Conservation (phyloP, 768 basidiomycete species). For the Tubosaeta brunneosetosa region DNA sequence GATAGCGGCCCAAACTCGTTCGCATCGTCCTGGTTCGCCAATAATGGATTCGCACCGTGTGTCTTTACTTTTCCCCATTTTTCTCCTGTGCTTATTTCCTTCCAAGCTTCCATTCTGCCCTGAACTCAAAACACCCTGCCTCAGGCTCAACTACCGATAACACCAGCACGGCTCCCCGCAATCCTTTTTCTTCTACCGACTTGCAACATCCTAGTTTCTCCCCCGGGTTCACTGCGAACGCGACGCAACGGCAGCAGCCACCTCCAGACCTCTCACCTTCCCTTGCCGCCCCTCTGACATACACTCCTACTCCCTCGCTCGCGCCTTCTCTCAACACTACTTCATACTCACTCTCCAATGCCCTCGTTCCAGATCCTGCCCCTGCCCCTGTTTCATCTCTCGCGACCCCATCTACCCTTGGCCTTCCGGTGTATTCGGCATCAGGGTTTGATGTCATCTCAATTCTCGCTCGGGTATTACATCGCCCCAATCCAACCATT, state of each 20-base stretch:
- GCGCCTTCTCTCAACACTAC: conserved; percentile 3
- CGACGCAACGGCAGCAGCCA: conserved; percentile 5
- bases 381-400: conserved; percentile 4
- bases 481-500: conserved; percentile 68
- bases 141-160: not conserved
- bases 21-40: conserved; percentile 47
- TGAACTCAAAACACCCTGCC: conserved; percentile 14
- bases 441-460: conserved; percentile 90
- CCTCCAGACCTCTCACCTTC: conserved; percentile 5
- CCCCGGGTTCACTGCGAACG: not conserved
- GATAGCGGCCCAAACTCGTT: conserved; percentile 20
- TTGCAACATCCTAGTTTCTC: conserved; percentile 1
- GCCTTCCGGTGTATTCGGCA: conserved; percentile 73
- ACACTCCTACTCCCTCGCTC: conserved; percentile 6
- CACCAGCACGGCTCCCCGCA: not conserved
- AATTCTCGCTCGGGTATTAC: conserved; percentile 72
- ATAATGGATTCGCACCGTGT: conserved; percentile 39
- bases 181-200: not conserved
- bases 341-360: conserved; percentile 4
- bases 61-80: not conserved
- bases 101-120: conserved; percentile 20
- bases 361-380: not conserved
- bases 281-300: not conserved
- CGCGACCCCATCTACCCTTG: conserved; percentile 29
- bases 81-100: conserved; percentile 11